Percentiles rank a stretch among this genome's conserved stretches.
These are phyloP conservation scores for Tolypocladium amazonense DNA, from an alignment of 2,329 filamentous ascomycete species.

Conservation along the genomic window DNA sequence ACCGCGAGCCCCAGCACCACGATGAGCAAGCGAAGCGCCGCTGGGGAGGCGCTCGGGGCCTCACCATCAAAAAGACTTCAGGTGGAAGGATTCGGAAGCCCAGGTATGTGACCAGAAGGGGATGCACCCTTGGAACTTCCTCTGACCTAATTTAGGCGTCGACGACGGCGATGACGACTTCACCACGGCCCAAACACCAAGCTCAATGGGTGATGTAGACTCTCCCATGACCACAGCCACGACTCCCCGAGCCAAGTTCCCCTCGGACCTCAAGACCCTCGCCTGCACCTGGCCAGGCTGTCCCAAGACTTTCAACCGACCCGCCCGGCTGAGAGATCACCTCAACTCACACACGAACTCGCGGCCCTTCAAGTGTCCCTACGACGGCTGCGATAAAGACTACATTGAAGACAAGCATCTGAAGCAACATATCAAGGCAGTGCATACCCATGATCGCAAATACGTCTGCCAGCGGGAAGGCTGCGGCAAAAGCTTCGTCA, in stretches of 20 bases:
- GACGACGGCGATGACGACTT: slow-evolving; percentile 24
- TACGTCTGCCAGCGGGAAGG: slow-evolving; percentile 61
- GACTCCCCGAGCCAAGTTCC: slow-evolving; percentile 42
- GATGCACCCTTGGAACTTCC: neutral
- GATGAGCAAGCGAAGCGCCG: slow-evolving; percentile 23
- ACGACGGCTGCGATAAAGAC: slow-evolving; percentile 64
- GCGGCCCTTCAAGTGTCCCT: slow-evolving; percentile 64
- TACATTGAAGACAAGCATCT: slow-evolving; percentile 84
- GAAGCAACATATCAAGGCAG: slow-evolving; percentile 72
- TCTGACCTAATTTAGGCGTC: slow-evolving; percentile 8
- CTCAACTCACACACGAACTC: slow-evolving; percentile 78
- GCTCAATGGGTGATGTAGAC: slow-evolving; percentile 18
- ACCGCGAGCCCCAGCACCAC: neutral
- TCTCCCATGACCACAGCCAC: slow-evolving; percentile 22
- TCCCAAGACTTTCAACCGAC: slow-evolving; percentile 77
- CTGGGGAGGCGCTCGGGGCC: slow-evolving; percentile 10
- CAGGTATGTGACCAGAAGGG: slow-evolving; percentile 10
- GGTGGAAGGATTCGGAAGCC: slow-evolving; percentile 8
- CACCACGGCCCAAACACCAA: slow-evolving; percentile 19
- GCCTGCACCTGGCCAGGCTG: slow-evolving; percentile 66
- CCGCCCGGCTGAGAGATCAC: slow-evolving; percentile 69
- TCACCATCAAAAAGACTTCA: slow-evolving; percentile 16
- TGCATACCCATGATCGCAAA: slow-evolving; percentile 61
- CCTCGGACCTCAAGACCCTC: slow-evolving; percentile 67
- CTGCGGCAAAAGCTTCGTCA: slow-evolving; percentile 75